Conservation (phyloP, 768 basidiomycete genomes). For the Daedaleopsis sinensis region DNA sequence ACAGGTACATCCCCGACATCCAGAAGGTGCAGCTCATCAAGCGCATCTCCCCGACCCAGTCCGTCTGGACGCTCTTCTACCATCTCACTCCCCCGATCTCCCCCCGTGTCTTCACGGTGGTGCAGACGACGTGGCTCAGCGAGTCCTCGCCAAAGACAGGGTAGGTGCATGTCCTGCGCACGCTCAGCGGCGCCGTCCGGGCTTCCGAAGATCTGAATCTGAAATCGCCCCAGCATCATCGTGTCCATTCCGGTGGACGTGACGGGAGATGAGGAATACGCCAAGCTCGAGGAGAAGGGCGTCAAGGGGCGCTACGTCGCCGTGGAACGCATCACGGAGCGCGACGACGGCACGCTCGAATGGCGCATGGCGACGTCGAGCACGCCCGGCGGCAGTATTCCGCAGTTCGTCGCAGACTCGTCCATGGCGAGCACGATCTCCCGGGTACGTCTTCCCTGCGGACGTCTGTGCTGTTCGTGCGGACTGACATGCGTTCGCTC, state of each 20-base stretch:
- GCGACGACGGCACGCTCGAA: conserved; percentile 64
- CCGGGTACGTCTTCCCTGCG: conserved; percentile 44
- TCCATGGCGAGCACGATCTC: conserved; percentile 67
- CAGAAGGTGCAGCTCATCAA: conserved; percentile 65
- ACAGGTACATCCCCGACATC: conserved; percentile 67
- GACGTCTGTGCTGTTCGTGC: neutral
- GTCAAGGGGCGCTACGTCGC: conserved; percentile 70
- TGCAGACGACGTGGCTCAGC: conserved; percentile 62
- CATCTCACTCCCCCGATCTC: conserved; percentile 71
- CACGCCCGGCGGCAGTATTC: conserved; percentile 70
- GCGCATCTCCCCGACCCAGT: conserved; percentile 61
- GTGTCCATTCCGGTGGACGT: conserved; percentile 75
- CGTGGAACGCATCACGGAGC: conserved; percentile 66
- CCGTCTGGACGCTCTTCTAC: conserved; percentile 75
- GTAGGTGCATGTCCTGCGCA: conserved; percentile 43
- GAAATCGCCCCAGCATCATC: conserved; percentile 20
- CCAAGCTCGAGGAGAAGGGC: conserved; percentile 63
- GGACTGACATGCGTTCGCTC: neutral
- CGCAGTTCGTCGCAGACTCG: conserved; percentile 61
- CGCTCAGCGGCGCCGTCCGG: neutral
- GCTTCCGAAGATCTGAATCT: conserved; percentile 17
- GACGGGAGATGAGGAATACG: conserved; percentile 56
- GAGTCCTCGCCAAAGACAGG: conserved; percentile 57
- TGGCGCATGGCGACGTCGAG: conserved; percentile 85
- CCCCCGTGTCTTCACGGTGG: conserved; percentile 74